Conservation (phyloP, 1,284 basidiomycete species). For the Agaricales sp. region DNA sequence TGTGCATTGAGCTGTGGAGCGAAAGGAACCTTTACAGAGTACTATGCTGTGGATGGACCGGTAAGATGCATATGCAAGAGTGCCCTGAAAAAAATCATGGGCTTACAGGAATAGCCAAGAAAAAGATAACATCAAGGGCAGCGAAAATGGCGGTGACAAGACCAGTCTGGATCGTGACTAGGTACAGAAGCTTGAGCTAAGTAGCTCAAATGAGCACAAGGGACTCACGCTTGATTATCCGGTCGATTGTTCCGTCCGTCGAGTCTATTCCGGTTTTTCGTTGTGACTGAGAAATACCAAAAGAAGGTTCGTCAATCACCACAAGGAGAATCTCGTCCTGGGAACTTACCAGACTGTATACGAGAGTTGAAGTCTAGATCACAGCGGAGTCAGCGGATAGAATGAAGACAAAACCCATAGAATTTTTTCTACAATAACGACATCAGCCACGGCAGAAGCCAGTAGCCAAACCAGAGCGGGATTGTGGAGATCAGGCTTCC, state of each 20-base stretch:
- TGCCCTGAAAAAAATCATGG: background rate
- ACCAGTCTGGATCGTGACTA: constrained; percentile 14
- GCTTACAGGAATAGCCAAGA: constrained; percentile 9
- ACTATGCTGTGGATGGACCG: background rate
- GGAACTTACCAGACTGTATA: constrained; percentile 6
- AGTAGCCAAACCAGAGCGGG: constrained; percentile 39
- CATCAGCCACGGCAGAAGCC: constrained; percentile 31
- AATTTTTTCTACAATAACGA: constrained; percentile 34
- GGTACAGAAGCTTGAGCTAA: background rate
- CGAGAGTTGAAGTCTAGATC: background rate
- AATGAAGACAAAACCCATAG: constrained; percentile 27
- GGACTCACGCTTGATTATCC: background rate
- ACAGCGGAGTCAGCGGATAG: background rate
- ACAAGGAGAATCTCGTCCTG: too few relatives aligned
- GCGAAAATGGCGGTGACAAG: constrained; percentile 12
- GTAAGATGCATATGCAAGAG: background rate
- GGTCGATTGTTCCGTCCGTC: background rate
- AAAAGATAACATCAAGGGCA: constrained; percentile 11
- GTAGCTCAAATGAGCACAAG: background rate
- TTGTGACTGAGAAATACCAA: background rate
- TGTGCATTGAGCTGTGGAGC: too few relatives aligned
- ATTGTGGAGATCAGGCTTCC: constrained; percentile 30
- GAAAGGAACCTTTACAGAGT: background rate
- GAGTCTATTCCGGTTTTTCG: background rate
- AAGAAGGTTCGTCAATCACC: background rate